Base-by-base conservation (phyloP, 345 rosid genomes). In the Iberis pinnata region DNA sequence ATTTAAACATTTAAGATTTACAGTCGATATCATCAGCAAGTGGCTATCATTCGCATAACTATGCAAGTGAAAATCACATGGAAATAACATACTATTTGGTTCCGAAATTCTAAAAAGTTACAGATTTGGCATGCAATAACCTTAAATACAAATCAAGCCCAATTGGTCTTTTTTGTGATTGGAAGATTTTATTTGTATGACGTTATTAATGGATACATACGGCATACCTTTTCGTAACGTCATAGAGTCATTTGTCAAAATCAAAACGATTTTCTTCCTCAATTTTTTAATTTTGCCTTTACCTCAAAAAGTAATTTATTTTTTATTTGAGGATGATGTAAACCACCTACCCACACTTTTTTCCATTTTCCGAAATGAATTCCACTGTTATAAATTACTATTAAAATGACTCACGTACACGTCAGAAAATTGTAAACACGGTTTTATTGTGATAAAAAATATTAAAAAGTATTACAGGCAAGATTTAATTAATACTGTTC, bases 341-440 rank as follows among this genome's bases (percentile, higher is more conserved):
- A 49, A 20, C 57, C 58, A 64, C 40, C 49, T 55, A 64, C 58
- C 27, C 43, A 32, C 51, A 29, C 29, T n/a, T 22, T 48, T 42
- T 42, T 18, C n/a, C 12, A 4, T 53, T 43, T 36, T 5, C 27
- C 6, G 27, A 29, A 63, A 54, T 45, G 37, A 55, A 55, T 19
- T 25, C 63, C 56, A 58, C 32, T 12, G 6, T 29, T 29, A 22
- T 53, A 24, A 45, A 37, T 29, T 5, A 20, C 22, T 60, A n/a
- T n/a, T n/a, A 53, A 47, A 46, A 32, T 67, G 67, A 67, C 62
- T 53, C 67, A 60, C 15, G 40, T 40, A 67, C 67, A 67, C 71
- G 71, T 67, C 62, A 60, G 66, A 67, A 47, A 39, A 50, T 60
- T 40, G 52, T 11, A 46, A 47, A 22, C 38, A 60, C 46, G 51